A percentile compares a stretch with the other conserved stretches of the same genome.
Evolutionary conservation across 192 early-diverging fungal species (phyloP).

Genomic region (Backusella liffmaniae): DNA sequence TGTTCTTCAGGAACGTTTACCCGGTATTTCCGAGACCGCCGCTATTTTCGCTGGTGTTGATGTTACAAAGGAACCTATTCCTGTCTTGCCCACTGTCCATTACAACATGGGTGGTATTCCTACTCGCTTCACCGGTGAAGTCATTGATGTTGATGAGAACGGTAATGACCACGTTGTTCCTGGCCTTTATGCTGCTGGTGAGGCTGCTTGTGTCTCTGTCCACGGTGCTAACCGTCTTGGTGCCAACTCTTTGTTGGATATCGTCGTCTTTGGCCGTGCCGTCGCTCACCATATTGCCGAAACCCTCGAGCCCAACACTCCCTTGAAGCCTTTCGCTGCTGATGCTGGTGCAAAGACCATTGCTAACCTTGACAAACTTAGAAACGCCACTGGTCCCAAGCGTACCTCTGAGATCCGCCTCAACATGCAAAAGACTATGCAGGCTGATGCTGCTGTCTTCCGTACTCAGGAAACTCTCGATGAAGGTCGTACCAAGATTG

Average conservation of each 20-base stretch:
- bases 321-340: constrained; percentile 76
- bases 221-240: constrained; percentile 98
- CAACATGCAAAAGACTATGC: constrained; percentile 99
- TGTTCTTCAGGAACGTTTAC: constrained; percentile 88
- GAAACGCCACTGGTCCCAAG: constrained; percentile 77
- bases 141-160: constrained; percentile 73
- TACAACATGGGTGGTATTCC: constrained; percentile 99
- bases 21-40: constrained; percentile 98
- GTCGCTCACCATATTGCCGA: constrained; percentile 92
- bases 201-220: constrained; percentile 96
- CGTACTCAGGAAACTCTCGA: constrained; percentile 85
- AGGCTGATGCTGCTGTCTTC: constrained; percentile 97
- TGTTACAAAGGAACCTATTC: constrained; percentile 99
- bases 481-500: constrained; percentile 85
- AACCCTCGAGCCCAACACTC: constrained; percentile 85
- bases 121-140: constrained; percentile 96
- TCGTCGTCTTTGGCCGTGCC: constrained; percentile 98
- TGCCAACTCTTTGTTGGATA: constrained; percentile 97
- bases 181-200: constrained; percentile 97
- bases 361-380: constrained; percentile 93
- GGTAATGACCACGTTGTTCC: constrained; percentile 93
- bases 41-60: constrained; percentile 98
- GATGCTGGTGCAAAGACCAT: constrained; percentile 88
- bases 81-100: constrained; percentile 98
- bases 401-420: constrained; percentile 85